phyloP scores from a whole-genome alignment of 2,329 filamentous ascomycete genomes.

The Arthrinium puccinioides region DNA sequence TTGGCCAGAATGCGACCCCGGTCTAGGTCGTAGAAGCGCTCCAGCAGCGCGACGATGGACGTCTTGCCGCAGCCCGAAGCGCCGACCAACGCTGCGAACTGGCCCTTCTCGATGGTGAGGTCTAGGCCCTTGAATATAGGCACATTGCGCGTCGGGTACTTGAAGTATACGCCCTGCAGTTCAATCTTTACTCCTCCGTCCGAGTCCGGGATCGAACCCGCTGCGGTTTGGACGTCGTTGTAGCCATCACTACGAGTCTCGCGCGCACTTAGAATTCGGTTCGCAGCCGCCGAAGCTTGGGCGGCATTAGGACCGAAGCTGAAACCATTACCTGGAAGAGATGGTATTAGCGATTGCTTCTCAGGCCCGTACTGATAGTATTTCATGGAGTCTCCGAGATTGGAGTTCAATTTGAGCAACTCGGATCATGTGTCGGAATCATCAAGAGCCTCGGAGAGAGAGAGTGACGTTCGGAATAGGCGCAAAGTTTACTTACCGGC shows the following conservation, averaged over 20 bases:
- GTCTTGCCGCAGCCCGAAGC: constrained; percentile 67
- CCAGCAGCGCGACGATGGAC: constrained; percentile 58
- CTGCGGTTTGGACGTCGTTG: constrained; percentile 13
- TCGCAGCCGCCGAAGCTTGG: constrained; percentile 51
- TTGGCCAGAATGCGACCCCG: constrained; percentile 60
- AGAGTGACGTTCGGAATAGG: too few species aligned
- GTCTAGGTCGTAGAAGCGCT: constrained; percentile 64
- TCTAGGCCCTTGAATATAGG: constrained; percentile 54
- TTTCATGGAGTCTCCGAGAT: too few species aligned
- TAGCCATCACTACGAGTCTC: constrained; percentile 32
- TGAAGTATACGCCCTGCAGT: constrained; percentile 49
- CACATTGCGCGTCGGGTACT: constrained; percentile 50
- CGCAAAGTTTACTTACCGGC: too few species aligned
- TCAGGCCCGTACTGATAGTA: too few species aligned
- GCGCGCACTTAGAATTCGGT: constrained; percentile 48
- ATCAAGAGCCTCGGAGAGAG: too few species aligned
- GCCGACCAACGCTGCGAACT: constrained; percentile 65
- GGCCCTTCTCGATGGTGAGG: constrained; percentile 58
- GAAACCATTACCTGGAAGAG: too few species aligned
- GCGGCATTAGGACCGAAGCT: constrained; percentile 59
- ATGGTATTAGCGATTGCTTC: too few species aligned
- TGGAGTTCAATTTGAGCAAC: too few species aligned
- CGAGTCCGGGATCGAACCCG: constrained; percentile 30
- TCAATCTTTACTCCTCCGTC: constrained; percentile 49
- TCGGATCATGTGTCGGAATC: too few species aligned